Base-by-base conservation (phyloP, 2,329 filamentous ascomycete genomes). In the Emergomyces orientalis region DNA sequence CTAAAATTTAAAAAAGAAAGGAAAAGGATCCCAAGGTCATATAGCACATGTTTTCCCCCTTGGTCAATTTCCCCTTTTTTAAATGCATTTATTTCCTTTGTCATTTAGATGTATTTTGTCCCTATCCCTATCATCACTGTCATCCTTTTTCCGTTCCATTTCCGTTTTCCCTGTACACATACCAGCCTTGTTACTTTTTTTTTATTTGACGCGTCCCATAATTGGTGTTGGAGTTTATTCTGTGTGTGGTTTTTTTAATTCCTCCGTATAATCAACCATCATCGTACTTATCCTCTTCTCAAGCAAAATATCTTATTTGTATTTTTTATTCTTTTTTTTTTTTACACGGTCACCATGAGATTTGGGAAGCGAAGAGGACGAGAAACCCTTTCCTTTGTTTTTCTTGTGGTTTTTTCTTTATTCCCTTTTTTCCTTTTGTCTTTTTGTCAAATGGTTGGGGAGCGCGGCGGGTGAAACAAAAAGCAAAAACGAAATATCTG, bases 101-200 rank as follows among this genome's bases (percentile, higher is more conserved):
- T 63, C 55, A 67, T 64, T 64, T 65, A 64, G 66, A 60, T 63
- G 62, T 62, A 60, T 65, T 63, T 43, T 62, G n/a, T n/a, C n/a
- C n/a, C n/a, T n/a, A n/a, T n/a, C n/a, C n/a, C n/a, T n/a, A n/a
- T n/a, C n/a, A n/a, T n/a, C n/a, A n/a, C n/a, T n/a, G n/a, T n/a
- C n/a, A n/a, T 57, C 64, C 59, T 58, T 61, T 47, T 62, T 62
- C 62, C 32, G 11, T 64, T 59, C 65, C 62, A 62, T 66, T 65
- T 67, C 64, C 65, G 64, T 69, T 66, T 65, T 67, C 64, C 66
- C 65, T 69, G 67, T 69, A 70, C 66, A 65, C 68, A 68, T 65
- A 64, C 57, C 59, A 52, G 60, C 34, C 59, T 39, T 63, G 69
- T 65, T 60, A 65, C 52, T 51, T 62, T 68, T 65, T 59, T 62